These are phyloP conservation scores for Dryas integrifolia DNA, from an alignment of 331 rosid genomes.

Conservation along the genomic window DNA sequence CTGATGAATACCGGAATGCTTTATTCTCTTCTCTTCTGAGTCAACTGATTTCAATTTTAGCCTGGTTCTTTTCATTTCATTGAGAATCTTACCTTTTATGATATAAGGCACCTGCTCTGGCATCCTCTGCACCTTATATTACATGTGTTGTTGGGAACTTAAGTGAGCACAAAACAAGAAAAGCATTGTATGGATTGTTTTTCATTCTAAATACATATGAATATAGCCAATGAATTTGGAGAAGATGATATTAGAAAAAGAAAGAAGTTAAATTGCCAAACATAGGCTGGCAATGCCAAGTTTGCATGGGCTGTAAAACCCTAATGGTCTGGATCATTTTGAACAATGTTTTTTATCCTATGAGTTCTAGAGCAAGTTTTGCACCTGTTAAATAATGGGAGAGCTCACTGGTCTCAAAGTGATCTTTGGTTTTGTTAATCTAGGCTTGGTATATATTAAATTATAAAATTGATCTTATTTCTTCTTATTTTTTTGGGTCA, in stretches of 20 bases:
- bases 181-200: neutral
- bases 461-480: neutral
- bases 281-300: neutral
- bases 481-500: no score
- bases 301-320: neutral
- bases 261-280: neutral
- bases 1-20: neutral
- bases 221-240: neutral
- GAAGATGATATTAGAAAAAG: neutral
- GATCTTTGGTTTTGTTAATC: neutral
- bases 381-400: neutral
- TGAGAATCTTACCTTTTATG: neutral
- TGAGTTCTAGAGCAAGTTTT: conserved; percentile 4
- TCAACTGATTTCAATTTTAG: neutral
- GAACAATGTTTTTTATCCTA: neutral
- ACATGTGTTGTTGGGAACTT: neutral
- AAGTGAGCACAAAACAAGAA: neutral
- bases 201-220: neutral
- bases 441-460: neutral
- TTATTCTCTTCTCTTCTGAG: neutral
- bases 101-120: neutral
- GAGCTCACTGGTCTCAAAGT: neutral
- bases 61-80: neutral
- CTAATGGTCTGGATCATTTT: neutral
- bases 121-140: neutral